Base-by-base conservation (phyloP, 1,284 basidiomycete species). In the Tylopilus sp. region DNA sequence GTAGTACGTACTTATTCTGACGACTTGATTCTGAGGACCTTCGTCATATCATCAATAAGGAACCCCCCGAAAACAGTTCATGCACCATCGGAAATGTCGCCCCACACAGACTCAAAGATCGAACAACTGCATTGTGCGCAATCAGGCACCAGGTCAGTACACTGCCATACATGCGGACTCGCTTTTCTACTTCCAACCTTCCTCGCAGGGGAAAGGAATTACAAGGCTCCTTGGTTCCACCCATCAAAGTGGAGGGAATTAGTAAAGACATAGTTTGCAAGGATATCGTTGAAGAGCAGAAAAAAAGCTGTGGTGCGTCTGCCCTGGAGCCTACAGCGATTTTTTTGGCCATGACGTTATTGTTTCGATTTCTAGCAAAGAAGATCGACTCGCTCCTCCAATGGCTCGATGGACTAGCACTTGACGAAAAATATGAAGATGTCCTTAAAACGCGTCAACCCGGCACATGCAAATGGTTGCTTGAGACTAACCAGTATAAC, bases 391-490 rank as follows among this genome's bases (percentile, higher is more conserved):
- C n/a, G 4, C 24, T 56, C 8, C 24, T 56, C 4, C 10, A 56
- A 24, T 56, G 54, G 54, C n/a, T 56, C 22, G 26, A 56, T 26
- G 54, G 54, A 0, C 4, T 56, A 13, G 7, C 22, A 19, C 65
- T 55, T 33, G 53, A n/a, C 13, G 22, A 15, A 52, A 67, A 63
- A 54, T 54, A 67, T 7, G 29, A 22, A 32, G 29, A 41, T 5
- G n/a, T 33, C 4, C 18, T 47, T 6, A 36, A 39, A 2, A 19
- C 41, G 38, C 54, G 38, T 13, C 66, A 59, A 44, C 36, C 16
- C 12, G 54, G 36, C 15, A 67, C 66, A 3, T 63, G 60, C 24
- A 41, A 7, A 13, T 67, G 66, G 66, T 26, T 67, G 7, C 51
- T 22, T 18, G 3, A 18, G 18, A 64, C 60, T 3, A 13, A 36